Evolutionary conservation across 257 asterid species (phyloP).

Genomic region (Nyctanthes arbortristis): DNA sequence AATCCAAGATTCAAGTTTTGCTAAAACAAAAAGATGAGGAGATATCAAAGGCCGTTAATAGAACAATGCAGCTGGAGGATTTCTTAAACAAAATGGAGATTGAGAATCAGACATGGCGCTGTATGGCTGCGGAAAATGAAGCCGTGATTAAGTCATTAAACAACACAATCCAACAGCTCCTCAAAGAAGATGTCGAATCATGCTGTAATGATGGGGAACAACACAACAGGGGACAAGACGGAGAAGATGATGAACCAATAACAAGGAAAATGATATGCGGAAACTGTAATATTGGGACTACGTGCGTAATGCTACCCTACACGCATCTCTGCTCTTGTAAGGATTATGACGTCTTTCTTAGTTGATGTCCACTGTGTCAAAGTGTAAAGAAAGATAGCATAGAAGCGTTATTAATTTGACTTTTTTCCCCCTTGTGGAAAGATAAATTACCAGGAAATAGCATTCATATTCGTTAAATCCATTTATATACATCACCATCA

Average conservation of each 20-base stretch:
- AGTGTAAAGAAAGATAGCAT: constrained; percentile 53
- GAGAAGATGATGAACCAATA: constrained; percentile 4
- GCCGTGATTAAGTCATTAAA: constrained; percentile 45
- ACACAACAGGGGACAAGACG: neutral
- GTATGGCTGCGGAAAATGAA: constrained; percentile 54
- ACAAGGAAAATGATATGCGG: constrained; percentile 46
- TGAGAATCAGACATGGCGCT: constrained; percentile 65
- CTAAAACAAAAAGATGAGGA: constrained; percentile 65
- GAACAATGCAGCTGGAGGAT: constrained; percentile 49
- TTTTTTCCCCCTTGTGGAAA: neutral
- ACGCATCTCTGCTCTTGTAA: constrained; percentile 76
- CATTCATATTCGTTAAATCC: too few relatives aligned
- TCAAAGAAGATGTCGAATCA: constrained; percentile 69
- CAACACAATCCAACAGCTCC: constrained; percentile 51
- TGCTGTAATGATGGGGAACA: constrained; percentile 41
- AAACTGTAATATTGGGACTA: constrained; percentile 45
- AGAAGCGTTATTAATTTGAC: constrained; percentile 51
- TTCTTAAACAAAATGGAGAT: constrained; percentile 40
- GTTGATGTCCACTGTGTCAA: constrained; percentile 72
- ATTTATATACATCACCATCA: too few relatives aligned
- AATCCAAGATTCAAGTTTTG: constrained; percentile 40
- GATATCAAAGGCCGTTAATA: constrained; percentile 38
- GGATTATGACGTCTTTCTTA: constrained; percentile 54
- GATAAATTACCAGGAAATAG: too few relatives aligned
- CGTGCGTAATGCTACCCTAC: constrained; percentile 74